These are phyloP conservation scores for Apophysomyces elegans DNA, from an alignment of 371 early-diverging fungal species.

Conservation along the genomic window DNA sequence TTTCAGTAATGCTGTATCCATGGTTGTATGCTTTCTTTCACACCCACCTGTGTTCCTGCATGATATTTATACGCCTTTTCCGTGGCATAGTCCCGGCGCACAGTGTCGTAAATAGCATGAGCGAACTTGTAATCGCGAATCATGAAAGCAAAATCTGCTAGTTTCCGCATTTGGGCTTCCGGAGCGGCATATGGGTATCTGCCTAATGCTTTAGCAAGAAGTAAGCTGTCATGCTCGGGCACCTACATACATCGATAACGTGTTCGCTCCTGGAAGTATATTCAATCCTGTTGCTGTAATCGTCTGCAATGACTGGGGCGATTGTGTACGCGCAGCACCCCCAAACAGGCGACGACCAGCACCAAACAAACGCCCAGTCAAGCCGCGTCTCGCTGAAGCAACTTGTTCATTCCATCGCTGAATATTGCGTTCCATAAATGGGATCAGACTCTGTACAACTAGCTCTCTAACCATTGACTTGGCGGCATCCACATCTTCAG, in stretches of 20 bases:
- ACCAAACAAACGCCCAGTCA: constrained; percentile 89
- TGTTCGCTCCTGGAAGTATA: constrained; percentile 37
- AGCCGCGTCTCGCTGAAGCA: constrained; percentile 83
- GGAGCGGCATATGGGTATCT: constrained; percentile 81
- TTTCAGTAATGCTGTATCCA: constrained; percentile 12
- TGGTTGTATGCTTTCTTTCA: neutral
- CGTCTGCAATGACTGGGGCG: constrained; percentile 41
- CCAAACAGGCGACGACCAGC: constrained; percentile 86
- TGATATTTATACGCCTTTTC: constrained; percentile 86
- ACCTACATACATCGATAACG: constrained; percentile 39
- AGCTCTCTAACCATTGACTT: constrained; percentile 65
- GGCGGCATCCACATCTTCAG: constrained; percentile 58
- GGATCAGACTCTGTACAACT: constrained; percentile 77
- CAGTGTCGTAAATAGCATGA: constrained; percentile 84
- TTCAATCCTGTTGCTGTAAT: constrained; percentile 44
- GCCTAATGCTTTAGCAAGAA: neutral
- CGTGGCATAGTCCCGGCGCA: constrained; percentile 85
- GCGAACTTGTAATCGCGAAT: constrained; percentile 92
- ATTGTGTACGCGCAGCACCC: constrained; percentile 39
- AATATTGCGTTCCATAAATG: constrained; percentile 89
- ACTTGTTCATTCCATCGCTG: constrained; percentile 92
- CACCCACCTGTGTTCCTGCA: constrained; percentile 75
- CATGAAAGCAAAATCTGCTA: constrained; percentile 97
- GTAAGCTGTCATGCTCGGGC: neutral
- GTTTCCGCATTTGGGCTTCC: constrained; percentile 88